Percentiles rank a stretch among this genome's conserved stretches.
Evolutionary conservation across 2,329 filamentous ascomycete genomes (phyloP).

Genomic region (Ceratocystis cacaofunesta): DNA sequence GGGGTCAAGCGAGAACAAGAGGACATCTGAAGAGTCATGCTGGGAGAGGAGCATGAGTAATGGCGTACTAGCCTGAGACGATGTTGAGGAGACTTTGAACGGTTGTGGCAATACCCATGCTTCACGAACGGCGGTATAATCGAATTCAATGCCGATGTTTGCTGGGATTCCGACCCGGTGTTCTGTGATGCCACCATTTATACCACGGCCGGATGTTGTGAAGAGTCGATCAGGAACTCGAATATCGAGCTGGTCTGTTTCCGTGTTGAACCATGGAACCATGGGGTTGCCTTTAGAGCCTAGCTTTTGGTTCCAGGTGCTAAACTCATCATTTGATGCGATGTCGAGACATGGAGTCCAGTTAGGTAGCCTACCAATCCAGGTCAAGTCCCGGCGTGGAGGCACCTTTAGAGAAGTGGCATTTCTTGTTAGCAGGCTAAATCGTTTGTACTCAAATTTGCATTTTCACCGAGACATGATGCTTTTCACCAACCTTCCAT

Average conservation of each 20-base stretch:
- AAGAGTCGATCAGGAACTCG: slow-evolving; percentile 43
- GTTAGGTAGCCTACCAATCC: slow-evolving; percentile 40
- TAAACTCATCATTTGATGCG: slow-evolving; percentile 31
- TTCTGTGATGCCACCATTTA: slow-evolving; percentile 50
- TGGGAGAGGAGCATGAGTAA: slow-evolving; percentile 33
- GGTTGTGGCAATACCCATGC: slow-evolving; percentile 36
- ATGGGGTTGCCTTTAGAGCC: slow-evolving; percentile 17
- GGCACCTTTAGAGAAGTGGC: slow-evolving; percentile 28
- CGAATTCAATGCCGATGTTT: slow-evolving; percentile 44
- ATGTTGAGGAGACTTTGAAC: slow-evolving; percentile 10
- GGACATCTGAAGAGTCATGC: slow-evolving; percentile 33
- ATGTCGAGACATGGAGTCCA: slow-evolving; percentile 47
- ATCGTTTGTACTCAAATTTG: background rate
- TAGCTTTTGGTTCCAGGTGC: slow-evolving; percentile 23
- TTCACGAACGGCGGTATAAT: slow-evolving; percentile 35
- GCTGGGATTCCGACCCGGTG: slow-evolving; percentile 56
- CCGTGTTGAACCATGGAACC: slow-evolving; percentile 19
- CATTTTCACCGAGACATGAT: background rate
- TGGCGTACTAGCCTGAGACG: slow-evolving; percentile 5
- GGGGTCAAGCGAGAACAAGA: slow-evolving; percentile 30
- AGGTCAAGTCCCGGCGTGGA: slow-evolving; percentile 36
- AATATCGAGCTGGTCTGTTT: slow-evolving; percentile 9
- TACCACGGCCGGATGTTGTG: slow-evolving; percentile 49
- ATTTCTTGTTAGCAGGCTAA: background rate
- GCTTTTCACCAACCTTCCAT: slow-evolving; percentile 43